Evolutionary conservation across 805 yeast genomes (phyloP).

Genomic region (Teunomyces cretensis): DNA sequence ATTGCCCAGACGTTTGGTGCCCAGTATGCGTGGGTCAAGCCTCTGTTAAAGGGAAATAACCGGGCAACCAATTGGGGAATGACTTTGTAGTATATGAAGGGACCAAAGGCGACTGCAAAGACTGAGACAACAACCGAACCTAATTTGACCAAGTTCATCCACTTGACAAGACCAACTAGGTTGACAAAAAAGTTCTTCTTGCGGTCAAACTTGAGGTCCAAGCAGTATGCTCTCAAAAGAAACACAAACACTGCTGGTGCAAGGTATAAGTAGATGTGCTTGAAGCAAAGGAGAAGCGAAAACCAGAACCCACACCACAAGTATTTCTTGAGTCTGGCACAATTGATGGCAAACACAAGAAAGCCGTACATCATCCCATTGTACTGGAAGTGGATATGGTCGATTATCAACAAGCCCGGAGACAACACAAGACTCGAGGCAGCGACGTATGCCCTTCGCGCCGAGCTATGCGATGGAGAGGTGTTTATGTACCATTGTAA

Average conservation of each 20-base stretch:
- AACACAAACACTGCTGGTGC: slow-evolving; percentile 93
- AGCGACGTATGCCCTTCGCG: slow-evolving; percentile 62
- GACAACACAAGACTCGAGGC: slow-evolving; percentile 81
- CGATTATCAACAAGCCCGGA: slow-evolving; percentile 88
- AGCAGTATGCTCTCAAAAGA: slow-evolving; percentile 70
- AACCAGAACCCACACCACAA: slow-evolving; percentile 68
- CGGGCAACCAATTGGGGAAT: slow-evolving; percentile 65
- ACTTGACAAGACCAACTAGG: slow-evolving; percentile 42
- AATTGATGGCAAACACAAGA: slow-evolving; percentile 67
- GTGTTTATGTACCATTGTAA: slow-evolving; percentile 69
- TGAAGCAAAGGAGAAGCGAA: slow-evolving; percentile 80
- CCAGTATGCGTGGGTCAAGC: slow-evolving; percentile 98
- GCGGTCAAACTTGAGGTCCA: slow-evolving; percentile 40
- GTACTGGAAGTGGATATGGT: slow-evolving; percentile 96
- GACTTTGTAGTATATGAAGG: slow-evolving; percentile 64
- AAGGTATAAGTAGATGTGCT: slow-evolving; percentile 87
- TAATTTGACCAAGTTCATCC: slow-evolving; percentile 60
- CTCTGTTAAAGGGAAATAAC: slow-evolving; percentile 90
- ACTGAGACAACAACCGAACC: slow-evolving; percentile 63
- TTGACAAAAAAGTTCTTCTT: slow-evolving; percentile 21
- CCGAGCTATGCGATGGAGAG: slow-evolving; percentile 36
- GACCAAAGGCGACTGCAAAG: slow-evolving; percentile 71
- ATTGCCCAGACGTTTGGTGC: slow-evolving; percentile 98
- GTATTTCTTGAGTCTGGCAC: slow-evolving; percentile 59
- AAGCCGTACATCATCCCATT: slow-evolving; percentile 92